Evolutionary conservation across 352 stramenopile genomes (phyloP).

Genomic region (Phytophthora cryptogea): DNA sequence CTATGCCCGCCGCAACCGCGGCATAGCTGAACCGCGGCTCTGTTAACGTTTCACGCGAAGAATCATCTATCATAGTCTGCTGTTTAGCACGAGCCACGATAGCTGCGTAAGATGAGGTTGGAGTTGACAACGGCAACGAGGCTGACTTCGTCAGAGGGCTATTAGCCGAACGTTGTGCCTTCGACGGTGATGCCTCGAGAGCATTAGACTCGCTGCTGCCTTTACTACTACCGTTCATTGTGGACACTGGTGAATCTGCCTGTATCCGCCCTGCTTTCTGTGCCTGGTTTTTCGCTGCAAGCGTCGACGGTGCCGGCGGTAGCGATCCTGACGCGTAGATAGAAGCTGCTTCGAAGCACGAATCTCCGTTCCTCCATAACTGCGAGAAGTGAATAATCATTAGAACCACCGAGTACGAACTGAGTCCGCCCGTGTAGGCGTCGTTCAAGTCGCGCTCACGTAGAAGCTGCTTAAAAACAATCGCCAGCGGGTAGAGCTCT

Average conservation of each 20-base stretch:
- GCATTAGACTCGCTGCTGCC: conserved; percentile 13
- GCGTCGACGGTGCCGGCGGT: conserved; percentile 35
- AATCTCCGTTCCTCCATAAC: conserved; percentile 62
- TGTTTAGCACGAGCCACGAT: conserved; percentile 51
- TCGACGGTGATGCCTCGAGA: conserved; percentile 4
- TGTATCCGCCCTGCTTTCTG: conserved; percentile 33
- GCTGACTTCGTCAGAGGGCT: conserved; percentile 23
- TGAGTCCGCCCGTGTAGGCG: conserved; percentile 90
- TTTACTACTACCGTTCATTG: conserved; percentile 19
- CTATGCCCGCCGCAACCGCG: conserved; percentile 69
- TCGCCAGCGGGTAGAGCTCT: conserved; percentile 87
- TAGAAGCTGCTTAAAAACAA: conserved; percentile 92
- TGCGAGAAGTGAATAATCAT: conserved; percentile 92
- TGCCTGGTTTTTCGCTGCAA: conserved; percentile 32
- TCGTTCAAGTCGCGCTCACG: conserved; percentile 91
- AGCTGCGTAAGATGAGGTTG: conserved; percentile 66
- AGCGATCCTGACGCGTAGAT: conserved; percentile 70
- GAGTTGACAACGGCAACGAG: conserved; percentile 18
- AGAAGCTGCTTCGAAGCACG: conserved; percentile 56
- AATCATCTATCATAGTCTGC: conserved; percentile 23
- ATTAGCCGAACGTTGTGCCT: conserved; percentile 6
- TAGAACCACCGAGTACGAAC: conserved; percentile 92
- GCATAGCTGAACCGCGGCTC: conserved; percentile 71
- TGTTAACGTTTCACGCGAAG: conserved; percentile 7
- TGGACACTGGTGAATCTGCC: not conserved